Conservation (phyloP, 768 basidiomycete species). For the Floccularia luteovirens region DNA sequence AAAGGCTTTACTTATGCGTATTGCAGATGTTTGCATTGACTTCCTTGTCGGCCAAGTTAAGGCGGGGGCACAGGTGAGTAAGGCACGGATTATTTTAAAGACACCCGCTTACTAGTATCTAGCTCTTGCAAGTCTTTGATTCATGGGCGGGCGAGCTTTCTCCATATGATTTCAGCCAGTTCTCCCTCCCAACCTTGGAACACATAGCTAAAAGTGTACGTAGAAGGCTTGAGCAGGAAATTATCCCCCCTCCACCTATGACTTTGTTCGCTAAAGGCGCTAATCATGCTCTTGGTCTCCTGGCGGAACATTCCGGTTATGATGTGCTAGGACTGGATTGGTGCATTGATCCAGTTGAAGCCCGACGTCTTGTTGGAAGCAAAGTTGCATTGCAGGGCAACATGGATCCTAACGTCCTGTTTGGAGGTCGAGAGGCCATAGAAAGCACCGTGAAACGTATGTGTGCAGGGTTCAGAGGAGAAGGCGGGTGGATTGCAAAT, state of each 20-base stretch:
- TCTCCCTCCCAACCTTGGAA: conserved; percentile 74
- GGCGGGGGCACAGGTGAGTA: conserved; percentile 88
- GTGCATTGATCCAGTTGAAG: conserved; percentile 74
- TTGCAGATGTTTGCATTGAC: conserved; percentile 87
- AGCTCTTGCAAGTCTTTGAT: conserved; percentile 97
- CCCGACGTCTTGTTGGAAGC: conserved; percentile 51
- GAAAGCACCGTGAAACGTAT: conserved; percentile 80
- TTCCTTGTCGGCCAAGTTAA: conserved; percentile 88
- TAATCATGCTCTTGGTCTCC: conserved; percentile 54
- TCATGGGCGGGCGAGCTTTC: conserved; percentile 94
- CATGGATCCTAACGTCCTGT: conserved; percentile 82
- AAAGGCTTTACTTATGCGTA: conserved; percentile 63
- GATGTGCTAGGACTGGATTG: conserved; percentile 91
- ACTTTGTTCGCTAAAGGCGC: conserved; percentile 96
- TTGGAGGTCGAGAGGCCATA: conserved; percentile 82
- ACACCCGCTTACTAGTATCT: conserved; percentile 3
- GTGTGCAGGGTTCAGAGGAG: conserved; percentile 64
- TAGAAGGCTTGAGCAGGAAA: conserved; percentile 40
- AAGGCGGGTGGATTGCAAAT: conserved; percentile 92
- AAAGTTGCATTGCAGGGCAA: conserved; percentile 84
- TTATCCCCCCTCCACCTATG: conserved; percentile 63
- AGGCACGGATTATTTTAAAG: not conserved
- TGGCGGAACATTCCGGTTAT: conserved; percentile 66
- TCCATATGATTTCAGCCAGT: conserved; percentile 75
- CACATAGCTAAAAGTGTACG: conserved; percentile 71